Base-by-base conservation (phyloP, 2,329 filamentous ascomycete genomes). In the Exophiala phaeomuriformis region DNA sequence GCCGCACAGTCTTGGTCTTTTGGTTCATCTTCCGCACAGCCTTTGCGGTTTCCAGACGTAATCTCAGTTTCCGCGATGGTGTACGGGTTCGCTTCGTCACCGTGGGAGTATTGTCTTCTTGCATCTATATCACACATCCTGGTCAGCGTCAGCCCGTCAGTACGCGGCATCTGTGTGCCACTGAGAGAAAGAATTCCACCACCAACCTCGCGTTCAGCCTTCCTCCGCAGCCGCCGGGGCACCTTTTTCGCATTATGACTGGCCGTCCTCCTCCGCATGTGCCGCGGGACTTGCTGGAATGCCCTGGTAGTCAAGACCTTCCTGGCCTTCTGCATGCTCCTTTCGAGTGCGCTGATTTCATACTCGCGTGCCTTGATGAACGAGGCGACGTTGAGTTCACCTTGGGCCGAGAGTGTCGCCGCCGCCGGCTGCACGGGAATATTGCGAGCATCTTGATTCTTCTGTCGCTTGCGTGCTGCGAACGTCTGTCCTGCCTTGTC, bases 181-280 rank as follows among this genome's bases (percentile, higher is more conserved):
- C n/a, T 43, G 12, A 41, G 8, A 52, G 43, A 47, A 36, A 33
- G 27, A 10, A 8, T 36, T n/a, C 19, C 19, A 19, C 19, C 29
- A 48, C 67, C 43, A 63, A 77, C 75, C 75, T 85, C 82, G 67
- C 76, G 75, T 63, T 75, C 79, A 1, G 89, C 90, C 61, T 86
- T 79, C 37, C 72, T 72, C 52, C 86, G 80, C 65, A 97, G 71
- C 58, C 89, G 76, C 66, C 84, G 85, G 2, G 93, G 93, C 10
- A 98, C 85, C 58, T 86, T 81, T 71, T 91, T 95, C 35, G 87
- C 86, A 77, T 98, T 96, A 71, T 98, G 93, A 68, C 90, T 95
- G 19, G 91, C 93, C 0, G 91, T 95, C 63, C 93, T 79, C 60
- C 93, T 78, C 61, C 93, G 78, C 78, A 98, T 73, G 47, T 85